Base-by-base conservation (phyloP, 805 yeast genomes). In the Monosporozyma solicola region DNA sequence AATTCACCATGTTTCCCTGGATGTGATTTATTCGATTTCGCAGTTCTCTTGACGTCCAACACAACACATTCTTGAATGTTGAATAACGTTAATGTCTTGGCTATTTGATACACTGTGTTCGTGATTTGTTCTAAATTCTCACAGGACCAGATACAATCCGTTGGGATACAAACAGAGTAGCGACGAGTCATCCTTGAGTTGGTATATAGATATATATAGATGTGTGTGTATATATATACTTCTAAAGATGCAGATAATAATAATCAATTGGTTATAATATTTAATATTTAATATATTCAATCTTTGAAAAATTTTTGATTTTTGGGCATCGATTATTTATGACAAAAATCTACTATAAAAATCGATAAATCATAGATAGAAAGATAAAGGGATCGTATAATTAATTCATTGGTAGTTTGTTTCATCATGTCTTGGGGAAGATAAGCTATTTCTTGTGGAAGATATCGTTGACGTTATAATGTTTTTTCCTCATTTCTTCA, bases 401-500 rank as follows among this genome's bases (percentile, higher is more conserved):
- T 20, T 20, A 20, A 20, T 20, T 20, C 20, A 20, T 20, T 20
- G 20, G 20, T 20, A 20, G 20, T 20, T 11, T 32, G 35, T 32
- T 32, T 15, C n/a, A 16, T 15, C 22, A 37, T 37, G 8, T 37
- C n/a, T 39, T 39, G 24, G 3, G 11, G 11, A 41, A 15, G 27
- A 22, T 16, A 7, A 6, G 15, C 29, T 47, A 47, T 15, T 35
- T 47, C 13, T 47, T 33, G 32, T 66, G 68, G 41, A 76, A 62
- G 0, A 73, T 73, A 41, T 73, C 74, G 47, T 72, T 74, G 43
- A 84, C 74, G 61, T 84, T 87, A 67, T 89, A 89, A 68, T 90
- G 96, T 54, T 78, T 72, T 63, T 87, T 88, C 64, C 96, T 80
- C 78, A 82, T 74, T 59, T 84, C 85, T 67, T 87, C 95, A 62